These are phyloP conservation scores for Diaporthe destruens DNA, from an alignment of 2,329 filamentous ascomycete genomes.

Conservation along the genomic window DNA sequence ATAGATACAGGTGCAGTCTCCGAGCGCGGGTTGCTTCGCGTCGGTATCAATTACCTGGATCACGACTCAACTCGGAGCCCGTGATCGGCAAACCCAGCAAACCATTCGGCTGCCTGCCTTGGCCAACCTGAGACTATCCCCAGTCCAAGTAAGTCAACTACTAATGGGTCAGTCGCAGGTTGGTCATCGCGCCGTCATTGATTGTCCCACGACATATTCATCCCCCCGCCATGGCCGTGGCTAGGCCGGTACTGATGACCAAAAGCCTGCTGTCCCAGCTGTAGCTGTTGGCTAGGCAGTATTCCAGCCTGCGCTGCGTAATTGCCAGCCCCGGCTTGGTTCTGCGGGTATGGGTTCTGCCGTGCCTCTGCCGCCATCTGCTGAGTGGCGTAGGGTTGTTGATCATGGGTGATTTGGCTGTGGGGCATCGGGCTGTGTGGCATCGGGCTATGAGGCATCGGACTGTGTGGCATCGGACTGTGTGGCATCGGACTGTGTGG, in stretches of 20 bases:
- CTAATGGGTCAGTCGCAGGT: constrained; percentile 32
- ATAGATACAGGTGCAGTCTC: background rate
- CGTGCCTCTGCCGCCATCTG: constrained; percentile 29
- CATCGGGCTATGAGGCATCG: constrained; percentile 10
- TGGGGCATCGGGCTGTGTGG: constrained; percentile 5
- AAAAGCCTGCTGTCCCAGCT: constrained; percentile 38
- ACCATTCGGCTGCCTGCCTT: constrained; percentile 30
- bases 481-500: constrained; percentile 21
- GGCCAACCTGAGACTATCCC: constrained; percentile 34
- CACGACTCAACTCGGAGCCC: constrained; percentile 31
- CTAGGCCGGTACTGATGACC: constrained; percentile 37
- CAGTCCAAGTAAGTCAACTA: constrained; percentile 22
- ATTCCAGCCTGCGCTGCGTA: constrained; percentile 28
- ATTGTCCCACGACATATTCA: constrained; percentile 38
- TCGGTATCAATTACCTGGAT: background rate
- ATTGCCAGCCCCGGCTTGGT: constrained; percentile 2
- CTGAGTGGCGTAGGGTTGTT: constrained; percentile 30
- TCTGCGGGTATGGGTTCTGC: constrained; percentile 34
- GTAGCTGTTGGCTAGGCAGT: constrained; percentile 40
- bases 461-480: constrained; percentile 1
- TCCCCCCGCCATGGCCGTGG: constrained; percentile 33
- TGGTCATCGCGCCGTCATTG: constrained; percentile 40
- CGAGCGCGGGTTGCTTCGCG: background rate
- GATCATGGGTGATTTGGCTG: constrained; percentile 7
- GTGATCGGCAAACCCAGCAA: constrained; percentile 32